Evolutionary conservation across 2,329 filamentous ascomycete genomes (phyloP).

Genomic region (Colletotrichum neosansevieriae): DNA sequence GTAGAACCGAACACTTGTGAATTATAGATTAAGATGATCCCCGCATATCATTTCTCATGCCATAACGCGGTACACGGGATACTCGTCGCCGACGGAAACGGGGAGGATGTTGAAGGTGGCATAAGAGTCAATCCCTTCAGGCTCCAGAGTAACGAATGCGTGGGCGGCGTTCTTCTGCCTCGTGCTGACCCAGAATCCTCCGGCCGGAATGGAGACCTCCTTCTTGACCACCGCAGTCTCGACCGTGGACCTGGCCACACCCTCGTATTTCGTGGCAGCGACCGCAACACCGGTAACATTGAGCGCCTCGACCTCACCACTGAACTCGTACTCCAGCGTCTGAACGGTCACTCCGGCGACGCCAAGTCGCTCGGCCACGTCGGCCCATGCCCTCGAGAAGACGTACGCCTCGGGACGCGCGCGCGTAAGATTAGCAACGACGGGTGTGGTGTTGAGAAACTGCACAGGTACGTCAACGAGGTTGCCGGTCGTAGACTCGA

Average conservation of each 20-base stretch:
- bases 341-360: conserved; percentile 45
- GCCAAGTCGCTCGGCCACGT: conserved; percentile 45
- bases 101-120: conserved; percentile 48
- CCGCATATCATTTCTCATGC: not conserved
- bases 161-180: conserved; percentile 49
- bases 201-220: conserved; percentile 44
- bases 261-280: conserved; percentile 45
- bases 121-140: conserved; percentile 50
- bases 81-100: conserved; percentile 46
- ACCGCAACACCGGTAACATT: conserved; percentile 44
- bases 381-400: conserved; percentile 47
- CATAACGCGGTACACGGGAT: conserved; percentile 46
- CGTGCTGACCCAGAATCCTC: conserved; percentile 49
- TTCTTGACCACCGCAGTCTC: conserved; percentile 40
- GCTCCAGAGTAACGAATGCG: conserved; percentile 48
- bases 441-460: conserved; percentile 48
- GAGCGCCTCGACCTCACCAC: conserved; percentile 46
- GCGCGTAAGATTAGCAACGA: conserved; percentile 46
- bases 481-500: conserved; percentile 45
- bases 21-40: too few relatives aligned
- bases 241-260: conserved; percentile 43
- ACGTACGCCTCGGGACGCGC: conserved; percentile 48
- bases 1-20: too few relatives aligned
- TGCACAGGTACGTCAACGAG: conserved; percentile 45
- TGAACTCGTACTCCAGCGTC: conserved; percentile 42